Conservation (phyloP, 371 early-diverging fungal species). For the Mortierella sp. region DNA sequence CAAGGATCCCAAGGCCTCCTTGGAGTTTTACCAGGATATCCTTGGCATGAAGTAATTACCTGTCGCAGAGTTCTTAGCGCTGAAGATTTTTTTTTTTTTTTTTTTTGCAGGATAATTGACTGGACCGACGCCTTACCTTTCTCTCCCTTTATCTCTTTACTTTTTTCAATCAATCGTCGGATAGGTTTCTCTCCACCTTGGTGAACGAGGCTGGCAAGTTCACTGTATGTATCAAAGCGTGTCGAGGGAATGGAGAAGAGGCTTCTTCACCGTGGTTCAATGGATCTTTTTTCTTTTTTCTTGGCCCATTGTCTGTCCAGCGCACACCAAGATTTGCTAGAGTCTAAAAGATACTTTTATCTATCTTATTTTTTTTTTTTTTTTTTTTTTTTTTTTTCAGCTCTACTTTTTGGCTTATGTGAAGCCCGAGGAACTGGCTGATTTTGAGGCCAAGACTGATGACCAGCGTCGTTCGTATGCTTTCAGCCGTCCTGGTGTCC, state of each 20-base stretch:
- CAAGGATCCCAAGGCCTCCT: slow-evolving; percentile 81
- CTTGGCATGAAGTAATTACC: slow-evolving; percentile 83
- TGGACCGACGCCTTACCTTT: neutral
- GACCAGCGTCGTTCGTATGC: slow-evolving; percentile 66
- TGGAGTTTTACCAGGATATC: slow-evolving; percentile 80
- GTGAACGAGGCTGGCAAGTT: slow-evolving; percentile 76
- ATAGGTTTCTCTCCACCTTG: slow-evolving; percentile 65
- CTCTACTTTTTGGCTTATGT: slow-evolving; percentile 82
- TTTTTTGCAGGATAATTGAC: neutral
- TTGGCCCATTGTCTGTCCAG: too few relatives aligned
- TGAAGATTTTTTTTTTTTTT: too few relatives aligned
- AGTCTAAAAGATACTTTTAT: neutral
- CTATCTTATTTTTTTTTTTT: neutral
- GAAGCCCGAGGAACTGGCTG: slow-evolving; percentile 55
- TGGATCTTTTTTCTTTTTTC: too few relatives aligned
- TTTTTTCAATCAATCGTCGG: too few relatives aligned
- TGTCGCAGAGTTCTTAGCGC: neutral
- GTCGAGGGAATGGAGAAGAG: too few relatives aligned
- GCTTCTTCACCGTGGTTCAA: too few relatives aligned
- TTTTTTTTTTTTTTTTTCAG: neutral
- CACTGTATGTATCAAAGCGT: slow-evolving; percentile 61
- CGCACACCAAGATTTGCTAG: too few relatives aligned
- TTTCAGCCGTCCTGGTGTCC: slow-evolving; percentile 76
- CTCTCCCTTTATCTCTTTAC: neutral
- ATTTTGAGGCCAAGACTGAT: slow-evolving; percentile 56